phyloP scores from a whole-genome alignment of 2,329 filamentous ascomycete species.

The Fusarium pseudoanthophilum region DNA sequence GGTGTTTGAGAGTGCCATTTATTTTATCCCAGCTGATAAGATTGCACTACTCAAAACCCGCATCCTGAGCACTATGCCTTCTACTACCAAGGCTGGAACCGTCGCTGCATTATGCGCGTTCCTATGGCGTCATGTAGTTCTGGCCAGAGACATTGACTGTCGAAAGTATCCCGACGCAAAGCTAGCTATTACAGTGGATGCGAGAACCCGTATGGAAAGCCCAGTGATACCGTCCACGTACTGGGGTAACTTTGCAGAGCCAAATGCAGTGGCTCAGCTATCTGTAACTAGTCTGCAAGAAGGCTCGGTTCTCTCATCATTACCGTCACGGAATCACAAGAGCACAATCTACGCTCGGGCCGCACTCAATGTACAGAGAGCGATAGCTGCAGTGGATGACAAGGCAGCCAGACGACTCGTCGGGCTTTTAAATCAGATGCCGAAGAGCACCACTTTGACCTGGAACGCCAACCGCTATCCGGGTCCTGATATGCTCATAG shows the following conservation, averaged over 20 bases:
- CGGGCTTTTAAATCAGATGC: not conserved
- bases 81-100: not conserved
- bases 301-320: not conserved
- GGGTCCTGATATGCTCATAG: not conserved
- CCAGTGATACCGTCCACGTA: not conserved
- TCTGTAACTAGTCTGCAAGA: not conserved
- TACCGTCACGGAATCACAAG: not conserved
- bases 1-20: not conserved
- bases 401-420: not conserved
- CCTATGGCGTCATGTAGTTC: not conserved
- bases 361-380: not conserved
- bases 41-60: not conserved
- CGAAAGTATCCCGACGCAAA: not conserved
- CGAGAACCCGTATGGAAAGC: not conserved
- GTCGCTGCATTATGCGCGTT: not conserved
- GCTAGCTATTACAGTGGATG: not conserved
- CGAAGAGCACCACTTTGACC: not conserved
- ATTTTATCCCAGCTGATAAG: not conserved
- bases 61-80: not conserved
- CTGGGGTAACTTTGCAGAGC: not conserved
- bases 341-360: not conserved
- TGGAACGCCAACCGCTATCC: not conserved
- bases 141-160: not conserved
- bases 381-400: not conserved
- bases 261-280: not conserved